These are phyloP conservation scores for Claviceps humidiphila DNA, from an alignment of 2,329 filamentous ascomycete genomes.

Conservation along the genomic window DNA sequence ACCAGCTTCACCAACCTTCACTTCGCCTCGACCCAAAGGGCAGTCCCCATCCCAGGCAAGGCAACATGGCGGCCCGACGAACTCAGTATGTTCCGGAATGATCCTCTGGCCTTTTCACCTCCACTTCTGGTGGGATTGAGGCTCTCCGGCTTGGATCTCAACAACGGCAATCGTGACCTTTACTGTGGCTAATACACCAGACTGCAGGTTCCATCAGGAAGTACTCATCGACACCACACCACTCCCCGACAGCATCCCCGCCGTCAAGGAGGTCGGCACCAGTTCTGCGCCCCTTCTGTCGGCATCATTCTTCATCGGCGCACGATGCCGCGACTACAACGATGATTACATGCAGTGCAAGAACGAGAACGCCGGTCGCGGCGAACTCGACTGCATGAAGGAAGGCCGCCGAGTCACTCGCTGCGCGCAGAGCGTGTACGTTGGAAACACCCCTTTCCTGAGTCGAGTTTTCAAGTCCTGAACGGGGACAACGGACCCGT, in stretches of 20 bases:
- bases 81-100: constrained; percentile 23
- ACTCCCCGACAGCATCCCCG: constrained; percentile 80
- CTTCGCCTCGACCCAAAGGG: constrained; percentile 13
- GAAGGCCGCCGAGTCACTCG: constrained; percentile 93
- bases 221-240: constrained; percentile 92
- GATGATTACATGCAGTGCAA: constrained; percentile 99
- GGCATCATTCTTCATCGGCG: constrained; percentile 93
- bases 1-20: constrained; percentile 14
- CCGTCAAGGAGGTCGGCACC: constrained; percentile 84
- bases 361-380: constrained; percentile 77
- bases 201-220: constrained; percentile 77
- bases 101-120: no score
- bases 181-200: constrained; percentile 15
- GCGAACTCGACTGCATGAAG: constrained; percentile 89
- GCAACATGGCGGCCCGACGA: constrained; percentile 29
- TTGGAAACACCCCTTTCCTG: constrained; percentile 14
- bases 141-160: no score
- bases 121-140: neutral
- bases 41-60: constrained; percentile 13
- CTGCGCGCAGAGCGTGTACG: constrained; percentile 92
- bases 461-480: neutral
- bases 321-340: constrained; percentile 87
- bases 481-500: neutral
- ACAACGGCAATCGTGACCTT: neutral
- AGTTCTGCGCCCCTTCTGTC: constrained; percentile 86